Percentiles rank a stretch among this genome's conserved stretches.
phyloP scores from a whole-genome alignment of 179 eudicot species.

The Nepenthes alata region DNA sequence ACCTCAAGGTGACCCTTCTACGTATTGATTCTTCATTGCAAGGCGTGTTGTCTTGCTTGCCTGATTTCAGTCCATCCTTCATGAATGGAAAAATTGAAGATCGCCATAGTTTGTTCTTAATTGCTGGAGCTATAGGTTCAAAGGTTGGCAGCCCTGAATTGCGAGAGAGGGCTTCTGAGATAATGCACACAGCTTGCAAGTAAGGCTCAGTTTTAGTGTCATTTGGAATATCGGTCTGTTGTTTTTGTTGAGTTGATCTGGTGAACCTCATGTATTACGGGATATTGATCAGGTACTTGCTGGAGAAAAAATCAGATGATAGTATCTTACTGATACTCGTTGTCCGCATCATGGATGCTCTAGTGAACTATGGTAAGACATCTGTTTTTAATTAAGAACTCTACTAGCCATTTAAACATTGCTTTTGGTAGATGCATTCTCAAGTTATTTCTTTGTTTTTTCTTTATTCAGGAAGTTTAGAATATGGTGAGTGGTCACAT shows the following conservation, averaged over 20 bases:
- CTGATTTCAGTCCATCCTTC: conserved; percentile 71
- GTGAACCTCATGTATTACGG: conserved; percentile 12
- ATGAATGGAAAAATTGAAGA: conserved; percentile 45
- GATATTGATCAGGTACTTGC: conserved; percentile 47
- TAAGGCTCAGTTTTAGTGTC: conserved; percentile 21
- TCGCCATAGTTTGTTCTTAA: conserved; percentile 38
- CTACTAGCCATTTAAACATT: not conserved
- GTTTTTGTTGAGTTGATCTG: conserved; percentile 7
- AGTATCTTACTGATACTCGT: conserved; percentile 81
- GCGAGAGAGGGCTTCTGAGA: conserved; percentile 77
- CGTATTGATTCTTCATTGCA: conserved; percentile 87
- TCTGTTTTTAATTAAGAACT: not conserved
- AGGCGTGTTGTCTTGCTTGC: conserved; percentile 96
- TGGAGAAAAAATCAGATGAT: conserved; percentile 88
- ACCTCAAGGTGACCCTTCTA: conserved; percentile 88
- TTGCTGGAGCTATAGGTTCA: conserved; percentile 88
- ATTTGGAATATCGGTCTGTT: not conserved
- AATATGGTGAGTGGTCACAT: conserved; percentile 92
- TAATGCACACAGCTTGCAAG: conserved; percentile 81
- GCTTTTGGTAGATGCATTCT: not conserved
- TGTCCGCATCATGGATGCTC: conserved; percentile 83
- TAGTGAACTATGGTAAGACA: conserved; percentile 70
- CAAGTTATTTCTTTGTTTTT: conserved; percentile 4
- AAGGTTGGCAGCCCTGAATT: conserved; percentile 64
- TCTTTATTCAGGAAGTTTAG: conserved; percentile 56